Evolutionary conservation across 2,329 filamentous ascomycete genomes (phyloP).

Genomic region (Ophiostoma populinum): DNA sequence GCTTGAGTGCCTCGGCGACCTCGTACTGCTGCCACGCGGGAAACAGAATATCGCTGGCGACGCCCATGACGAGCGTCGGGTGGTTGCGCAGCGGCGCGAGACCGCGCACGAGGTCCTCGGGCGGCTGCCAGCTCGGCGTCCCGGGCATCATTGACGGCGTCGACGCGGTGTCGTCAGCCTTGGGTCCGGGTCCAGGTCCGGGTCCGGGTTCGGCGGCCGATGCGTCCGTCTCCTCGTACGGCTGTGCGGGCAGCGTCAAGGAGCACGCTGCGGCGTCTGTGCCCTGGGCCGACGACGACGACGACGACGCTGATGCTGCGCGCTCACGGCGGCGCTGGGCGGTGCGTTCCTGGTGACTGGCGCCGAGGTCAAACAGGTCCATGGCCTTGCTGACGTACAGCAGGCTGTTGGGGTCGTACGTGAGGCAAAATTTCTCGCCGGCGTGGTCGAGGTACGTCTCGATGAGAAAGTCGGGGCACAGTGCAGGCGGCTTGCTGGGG

Average conservation of each 20-base stretch:
- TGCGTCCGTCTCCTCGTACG: conserved; percentile 67
- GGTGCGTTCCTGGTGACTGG: conserved; percentile 47
- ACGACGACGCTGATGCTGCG: not conserved
- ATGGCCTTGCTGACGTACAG: conserved; percentile 97
- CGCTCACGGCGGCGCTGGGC: conserved; percentile 44
- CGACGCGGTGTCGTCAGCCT: conserved; percentile 12
- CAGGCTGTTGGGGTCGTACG: conserved; percentile 89
- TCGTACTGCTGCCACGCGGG: conserved; percentile 97
- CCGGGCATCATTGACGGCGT: conserved; percentile 4
- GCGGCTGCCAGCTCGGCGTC: conserved; percentile 35
- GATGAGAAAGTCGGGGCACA: conserved; percentile 96
- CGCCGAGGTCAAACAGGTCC: conserved; percentile 89
- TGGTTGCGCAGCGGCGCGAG: conserved; percentile 55
- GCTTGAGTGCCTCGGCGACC: conserved; percentile 66
- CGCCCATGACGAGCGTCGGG: conserved; percentile 77
- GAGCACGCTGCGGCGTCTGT: conserved; percentile 39
- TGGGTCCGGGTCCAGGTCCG: not conserved
- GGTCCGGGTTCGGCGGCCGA: conserved; percentile 14
- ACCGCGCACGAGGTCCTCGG: conserved; percentile 64
- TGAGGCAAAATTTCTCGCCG: conserved; percentile 93
- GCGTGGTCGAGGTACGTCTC: conserved; percentile 97
- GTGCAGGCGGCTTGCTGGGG: conserved; percentile 64
- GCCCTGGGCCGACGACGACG: not conserved
- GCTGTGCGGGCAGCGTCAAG: conserved; percentile 63
- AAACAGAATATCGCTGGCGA: conserved; percentile 90